Conservation (phyloP, 169 alveolate genomes). For the Plasmodium vinckei region DNA sequence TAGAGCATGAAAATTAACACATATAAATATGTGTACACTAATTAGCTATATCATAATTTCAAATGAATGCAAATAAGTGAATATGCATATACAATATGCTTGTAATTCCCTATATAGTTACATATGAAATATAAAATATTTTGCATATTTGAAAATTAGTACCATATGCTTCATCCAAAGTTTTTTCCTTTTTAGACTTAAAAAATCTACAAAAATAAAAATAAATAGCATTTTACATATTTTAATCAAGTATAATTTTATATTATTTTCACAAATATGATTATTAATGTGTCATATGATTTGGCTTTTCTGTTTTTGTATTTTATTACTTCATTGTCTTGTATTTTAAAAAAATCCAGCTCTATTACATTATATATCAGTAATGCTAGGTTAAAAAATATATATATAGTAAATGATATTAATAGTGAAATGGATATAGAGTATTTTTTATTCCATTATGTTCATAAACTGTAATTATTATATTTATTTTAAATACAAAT, state of each 20-base stretch:
- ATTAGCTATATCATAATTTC: background rate
- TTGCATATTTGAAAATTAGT: background rate
- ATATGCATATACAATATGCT: background rate
- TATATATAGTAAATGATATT: too few relatives aligned
- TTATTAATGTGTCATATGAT: too few relatives aligned
- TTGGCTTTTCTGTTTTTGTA: too few relatives aligned
- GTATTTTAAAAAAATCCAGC: too few relatives aligned
- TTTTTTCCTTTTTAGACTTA: conserved; percentile 48
- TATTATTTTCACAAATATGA: background rate
- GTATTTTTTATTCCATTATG: too few relatives aligned
- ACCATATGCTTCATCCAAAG: conserved; percentile 74
- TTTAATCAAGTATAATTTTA: background rate
- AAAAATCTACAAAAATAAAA: conserved; percentile 44
- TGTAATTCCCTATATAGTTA: background rate
- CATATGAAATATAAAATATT: background rate
- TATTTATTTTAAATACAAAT: too few relatives aligned
- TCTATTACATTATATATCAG: too few relatives aligned
- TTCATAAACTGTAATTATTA: too few relatives aligned
- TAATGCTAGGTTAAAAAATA: too few relatives aligned
- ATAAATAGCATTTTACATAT: background rate
- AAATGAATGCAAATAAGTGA: background rate
- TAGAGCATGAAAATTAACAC: background rate
- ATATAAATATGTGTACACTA: background rate
- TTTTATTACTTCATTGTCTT: too few relatives aligned
- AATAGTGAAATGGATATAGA: too few relatives aligned